Evolutionary conservation across 2,329 filamentous ascomycete genomes (phyloP).

Genomic region (Cladophialophora carrionii): DNA sequence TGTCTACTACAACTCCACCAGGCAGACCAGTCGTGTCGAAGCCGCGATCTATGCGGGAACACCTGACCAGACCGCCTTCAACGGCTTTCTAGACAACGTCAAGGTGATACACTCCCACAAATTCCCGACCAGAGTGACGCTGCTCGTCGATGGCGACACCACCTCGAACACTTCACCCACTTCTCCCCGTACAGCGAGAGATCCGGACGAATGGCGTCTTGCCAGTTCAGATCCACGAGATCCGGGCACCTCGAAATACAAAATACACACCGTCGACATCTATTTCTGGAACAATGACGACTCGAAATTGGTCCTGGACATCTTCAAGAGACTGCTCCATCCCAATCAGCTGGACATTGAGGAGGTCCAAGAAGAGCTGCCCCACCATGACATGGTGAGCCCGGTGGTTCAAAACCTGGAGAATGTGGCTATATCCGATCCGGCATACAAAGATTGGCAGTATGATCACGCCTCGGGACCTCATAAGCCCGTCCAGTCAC

Average conservation of each 20-base stretch:
- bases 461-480: constrained; percentile 38
- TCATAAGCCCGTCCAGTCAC: constrained; percentile 40
- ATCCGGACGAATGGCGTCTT: constrained; percentile 60
- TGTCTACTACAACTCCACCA: constrained; percentile 61
- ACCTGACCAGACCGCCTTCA: constrained; percentile 66
- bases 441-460: constrained; percentile 52
- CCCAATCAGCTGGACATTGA: constrained; percentile 50
- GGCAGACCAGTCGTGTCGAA: constrained; percentile 61
- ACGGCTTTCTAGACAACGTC: constrained; percentile 58
- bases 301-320: constrained; percentile 58
- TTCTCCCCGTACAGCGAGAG: constrained; percentile 35
- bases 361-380: constrained; percentile 46
- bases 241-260: constrained; percentile 58
- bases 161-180: constrained; percentile 39
- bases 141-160: constrained; percentile 56
- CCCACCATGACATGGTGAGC: constrained; percentile 49
- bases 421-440: constrained; percentile 61
- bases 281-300: constrained; percentile 68
- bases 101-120: constrained; percentile 61
- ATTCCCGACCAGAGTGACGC: constrained; percentile 63
- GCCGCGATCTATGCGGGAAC: constrained; percentile 67
- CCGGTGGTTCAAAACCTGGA: constrained; percentile 67
- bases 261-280: constrained; percentile 63
- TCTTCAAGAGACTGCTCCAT: constrained; percentile 45
- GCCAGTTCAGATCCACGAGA: constrained; percentile 57